phyloP scores from a whole-genome alignment of 495 filamentous ascomycete genomes.

The Annulohypoxylon moriforme region DNA sequence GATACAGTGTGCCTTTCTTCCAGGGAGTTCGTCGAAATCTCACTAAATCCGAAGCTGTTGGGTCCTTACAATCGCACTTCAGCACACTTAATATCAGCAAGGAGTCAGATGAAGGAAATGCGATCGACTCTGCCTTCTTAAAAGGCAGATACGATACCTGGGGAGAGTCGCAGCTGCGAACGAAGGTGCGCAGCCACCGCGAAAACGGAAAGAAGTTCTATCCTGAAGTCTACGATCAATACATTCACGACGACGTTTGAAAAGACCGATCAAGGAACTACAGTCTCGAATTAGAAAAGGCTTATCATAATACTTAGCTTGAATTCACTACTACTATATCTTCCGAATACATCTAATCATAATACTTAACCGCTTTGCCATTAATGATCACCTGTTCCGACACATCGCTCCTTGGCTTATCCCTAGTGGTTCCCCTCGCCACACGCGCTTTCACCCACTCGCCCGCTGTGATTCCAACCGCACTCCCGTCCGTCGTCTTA shows the following conservation, averaged over 20 bases:
- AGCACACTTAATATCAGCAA: slow-evolving; percentile 14
- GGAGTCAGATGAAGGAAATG: slow-evolving; percentile 40
- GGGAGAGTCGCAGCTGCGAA: slow-evolving; percentile 61
- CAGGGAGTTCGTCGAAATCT: slow-evolving; percentile 57
- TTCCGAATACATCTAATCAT: slow-evolving; percentile 34
- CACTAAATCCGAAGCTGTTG: slow-evolving; percentile 53
- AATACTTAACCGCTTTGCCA: slow-evolving; percentile 47
- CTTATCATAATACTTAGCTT: too few species aligned
- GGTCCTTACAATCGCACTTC: slow-evolving; percentile 49
- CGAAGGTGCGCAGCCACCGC: slow-evolving; percentile 58
- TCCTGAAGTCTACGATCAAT: slow-evolving; percentile 52
- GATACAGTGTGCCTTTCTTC: slow-evolving; percentile 61
- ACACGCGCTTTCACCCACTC: slow-evolving; percentile 58
- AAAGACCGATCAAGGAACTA: neutral
- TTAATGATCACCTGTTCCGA: slow-evolving; percentile 45
- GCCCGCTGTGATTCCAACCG: slow-evolving; percentile 54
- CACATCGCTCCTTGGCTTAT: slow-evolving; percentile 39
- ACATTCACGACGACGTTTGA: slow-evolving; percentile 51
- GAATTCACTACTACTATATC: neutral
- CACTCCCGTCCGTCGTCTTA: slow-evolving; percentile 48
- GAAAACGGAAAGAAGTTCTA: slow-evolving; percentile 57
- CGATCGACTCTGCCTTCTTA: slow-evolving; percentile 58
- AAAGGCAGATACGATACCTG: slow-evolving; percentile 58
- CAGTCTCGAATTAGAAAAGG: too few species aligned
- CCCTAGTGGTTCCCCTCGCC: slow-evolving; percentile 34